Evolutionary conservation across 2,329 filamentous ascomycete species (phyloP).

Genomic region (Stemphylium lycopersici): DNA sequence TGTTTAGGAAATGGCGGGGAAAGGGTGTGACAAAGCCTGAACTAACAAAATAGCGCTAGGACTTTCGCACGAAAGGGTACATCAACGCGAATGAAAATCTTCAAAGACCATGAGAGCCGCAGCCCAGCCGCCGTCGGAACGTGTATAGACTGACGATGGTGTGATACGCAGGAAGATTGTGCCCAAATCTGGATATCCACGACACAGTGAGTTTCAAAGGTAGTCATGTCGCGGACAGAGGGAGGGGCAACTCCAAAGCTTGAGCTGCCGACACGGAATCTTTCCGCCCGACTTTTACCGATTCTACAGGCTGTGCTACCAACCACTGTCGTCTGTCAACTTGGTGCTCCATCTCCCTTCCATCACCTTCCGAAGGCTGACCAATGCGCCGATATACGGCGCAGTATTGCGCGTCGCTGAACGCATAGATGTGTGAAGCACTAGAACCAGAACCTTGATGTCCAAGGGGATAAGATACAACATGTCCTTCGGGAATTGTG

Average conservation of each 20-base stretch:
- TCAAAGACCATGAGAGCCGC: constrained; percentile 15
- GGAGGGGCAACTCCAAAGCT: background rate
- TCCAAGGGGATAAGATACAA: too few relatives aligned
- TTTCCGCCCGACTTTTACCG: background rate
- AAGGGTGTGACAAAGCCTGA: constrained; percentile 14
- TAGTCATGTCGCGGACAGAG: background rate
- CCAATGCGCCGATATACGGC: too few relatives aligned
- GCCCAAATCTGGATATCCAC: too few relatives aligned
- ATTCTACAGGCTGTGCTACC: background rate
- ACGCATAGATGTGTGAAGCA: too few relatives aligned
- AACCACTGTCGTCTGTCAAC: background rate
- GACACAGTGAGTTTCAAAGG: too few relatives aligned
- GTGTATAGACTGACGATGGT: constrained; percentile 16
- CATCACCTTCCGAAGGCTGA: too few relatives aligned
- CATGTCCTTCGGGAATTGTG: too few relatives aligned
- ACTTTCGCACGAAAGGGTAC: constrained; percentile 34
- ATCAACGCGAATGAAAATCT: constrained; percentile 13
- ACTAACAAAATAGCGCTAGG: constrained; percentile 23
- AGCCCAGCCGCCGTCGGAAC: background rate
- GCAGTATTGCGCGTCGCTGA: too few relatives aligned
- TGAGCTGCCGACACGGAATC: background rate
- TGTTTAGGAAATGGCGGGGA: constrained; percentile 24
- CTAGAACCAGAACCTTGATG: too few relatives aligned
- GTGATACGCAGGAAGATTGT: constrained; percentile 12
- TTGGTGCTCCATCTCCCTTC: background rate